Base-by-base conservation (phyloP, 306 rosid species). In the Quercus gilva region DNA sequence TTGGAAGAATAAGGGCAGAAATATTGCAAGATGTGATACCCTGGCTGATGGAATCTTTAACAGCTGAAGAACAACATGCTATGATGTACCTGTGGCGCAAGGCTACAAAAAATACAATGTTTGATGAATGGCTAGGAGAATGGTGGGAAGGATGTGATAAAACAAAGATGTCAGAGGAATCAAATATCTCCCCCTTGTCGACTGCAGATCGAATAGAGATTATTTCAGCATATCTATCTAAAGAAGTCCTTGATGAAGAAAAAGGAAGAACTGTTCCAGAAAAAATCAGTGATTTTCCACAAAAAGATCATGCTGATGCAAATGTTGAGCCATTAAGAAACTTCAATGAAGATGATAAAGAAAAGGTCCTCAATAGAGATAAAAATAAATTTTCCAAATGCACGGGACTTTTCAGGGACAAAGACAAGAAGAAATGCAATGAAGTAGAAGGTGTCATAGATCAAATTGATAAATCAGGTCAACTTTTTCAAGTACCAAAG, bases 11-110 rank as follows among this genome's bases (percentile, higher is more conserved):
- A 78, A 84, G 76, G 58, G 92, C 98, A 23, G 92, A 91, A 79
- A 80, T 90, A 77, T 85, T 95, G 67, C 94, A 91, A 77, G 97
- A 93, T 83, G 88, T 95, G 97, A 83, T 95, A 83, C 99, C 99
- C 20, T 95, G 99, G 99, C 69, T 91, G 68, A 95, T 91, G 98
- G 78, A 86, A 75, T 90, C 94, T 79, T 85, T 95, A 78, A 91
- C 96, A 35, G 85, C 83, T 28, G 88, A 90, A 86, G 99, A 95
- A 69, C 98, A 91, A 73, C 88, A 86, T 80, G 85, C 81, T 71
- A 87, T 84, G 88, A 95, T 92, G 91, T 84, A 86, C 84, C 80
- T 91, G 76, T 92, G 97, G 95, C 88, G 87, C 86, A 90, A 84
- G 85, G 89, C 87, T 79, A 88, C 98, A 21, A 90, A 88, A 85